Evolutionary conservation across 2,329 filamentous ascomycete genomes (phyloP).

Genomic region (Phoma sp.): DNA sequence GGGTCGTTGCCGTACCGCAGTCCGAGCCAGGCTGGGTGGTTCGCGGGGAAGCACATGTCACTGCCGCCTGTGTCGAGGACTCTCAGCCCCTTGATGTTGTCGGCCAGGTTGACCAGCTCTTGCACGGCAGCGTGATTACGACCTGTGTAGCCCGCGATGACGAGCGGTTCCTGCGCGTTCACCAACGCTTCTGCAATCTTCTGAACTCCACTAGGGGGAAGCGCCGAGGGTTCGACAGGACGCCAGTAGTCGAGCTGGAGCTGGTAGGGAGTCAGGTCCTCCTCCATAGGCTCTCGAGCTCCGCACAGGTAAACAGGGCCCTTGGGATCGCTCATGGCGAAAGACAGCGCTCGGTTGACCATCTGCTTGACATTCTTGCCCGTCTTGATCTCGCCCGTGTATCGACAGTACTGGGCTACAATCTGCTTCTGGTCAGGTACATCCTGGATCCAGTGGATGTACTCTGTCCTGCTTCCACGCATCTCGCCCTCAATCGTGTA

Average conservation of each 20-base stretch:
- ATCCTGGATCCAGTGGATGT: constrained; percentile 87
- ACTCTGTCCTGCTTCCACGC: constrained; percentile 74
- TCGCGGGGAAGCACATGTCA: constrained; percentile 76
- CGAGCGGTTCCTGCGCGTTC: constrained; percentile 68
- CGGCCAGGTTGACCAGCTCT: constrained; percentile 70
- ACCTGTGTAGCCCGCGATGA: constrained; percentile 75
- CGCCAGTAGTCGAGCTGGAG: constrained; percentile 75
- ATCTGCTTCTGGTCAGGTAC: constrained; percentile 83
- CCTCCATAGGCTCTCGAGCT: constrained; percentile 80
- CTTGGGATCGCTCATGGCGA: constrained; percentile 76
- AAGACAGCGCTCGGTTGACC: constrained; percentile 83
- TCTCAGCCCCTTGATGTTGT: constrained; percentile 70
- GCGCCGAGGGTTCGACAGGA: constrained; percentile 70
- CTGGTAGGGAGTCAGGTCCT: constrained; percentile 68
- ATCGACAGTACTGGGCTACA: constrained; percentile 83
- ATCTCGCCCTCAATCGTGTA: constrained; percentile 80
- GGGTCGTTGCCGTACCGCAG: constrained; percentile 77
- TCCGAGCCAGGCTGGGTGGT: constrained; percentile 65
- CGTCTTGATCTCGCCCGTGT: constrained; percentile 81
- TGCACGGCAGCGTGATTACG: constrained; percentile 69
- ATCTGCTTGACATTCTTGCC: constrained; percentile 88
- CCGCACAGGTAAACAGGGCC: constrained; percentile 82
- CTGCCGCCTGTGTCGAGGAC: constrained; percentile 79
- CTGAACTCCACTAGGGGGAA: constrained; percentile 61
- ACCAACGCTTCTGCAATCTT: constrained; percentile 69